Conservation (phyloP, 768 basidiomycete genomes). For the Collybiopsis luxurians region DNA sequence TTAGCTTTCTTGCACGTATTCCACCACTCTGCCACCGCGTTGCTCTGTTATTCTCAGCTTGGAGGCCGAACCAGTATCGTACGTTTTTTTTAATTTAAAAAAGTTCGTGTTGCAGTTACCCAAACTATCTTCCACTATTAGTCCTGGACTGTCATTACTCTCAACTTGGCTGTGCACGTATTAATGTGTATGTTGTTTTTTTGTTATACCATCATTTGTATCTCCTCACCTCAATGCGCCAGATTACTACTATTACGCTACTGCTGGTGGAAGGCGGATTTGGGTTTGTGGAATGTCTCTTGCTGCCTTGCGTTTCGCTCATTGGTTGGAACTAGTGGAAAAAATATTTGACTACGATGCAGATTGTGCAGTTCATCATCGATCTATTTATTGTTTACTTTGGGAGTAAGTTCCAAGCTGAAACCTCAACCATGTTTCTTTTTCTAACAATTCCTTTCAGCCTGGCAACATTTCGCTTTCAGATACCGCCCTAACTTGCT, state of each 20-base stretch:
- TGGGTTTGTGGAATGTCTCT: conserved; percentile 59
- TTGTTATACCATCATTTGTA: not conserved
- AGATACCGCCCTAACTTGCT: conserved; percentile 65
- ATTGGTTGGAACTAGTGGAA: conserved; percentile 72
- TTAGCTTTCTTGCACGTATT: conserved; percentile 97
- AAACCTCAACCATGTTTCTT: not conserved
- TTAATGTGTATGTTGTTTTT: conserved; percentile 77
- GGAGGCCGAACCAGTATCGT: conserved; percentile 94
- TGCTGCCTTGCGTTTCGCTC: conserved; percentile 8
- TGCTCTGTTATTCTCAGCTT: conserved; percentile 92
- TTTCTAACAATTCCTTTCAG: conserved; percentile 24
- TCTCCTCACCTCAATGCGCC: conserved; percentile 7
- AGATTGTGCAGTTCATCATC: conserved; percentile 94
- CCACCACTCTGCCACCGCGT: conserved; percentile 97
- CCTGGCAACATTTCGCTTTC: conserved; percentile 80
- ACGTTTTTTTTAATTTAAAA: conserved; percentile 29
- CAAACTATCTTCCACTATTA: conserved; percentile 25
- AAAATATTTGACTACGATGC: conserved; percentile 95
- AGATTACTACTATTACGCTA: conserved; percentile 99
- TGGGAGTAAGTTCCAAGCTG: conserved; percentile 78
- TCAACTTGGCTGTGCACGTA: conserved; percentile 93
- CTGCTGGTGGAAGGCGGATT: conserved; percentile 93
- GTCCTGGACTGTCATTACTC: conserved; percentile 95
- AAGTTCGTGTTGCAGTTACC: not conserved
- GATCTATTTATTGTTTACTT: conserved; percentile 92